phyloP scores from a whole-genome alignment of 169 alveolate genomes.

The Plasmodium malariae region DNA sequence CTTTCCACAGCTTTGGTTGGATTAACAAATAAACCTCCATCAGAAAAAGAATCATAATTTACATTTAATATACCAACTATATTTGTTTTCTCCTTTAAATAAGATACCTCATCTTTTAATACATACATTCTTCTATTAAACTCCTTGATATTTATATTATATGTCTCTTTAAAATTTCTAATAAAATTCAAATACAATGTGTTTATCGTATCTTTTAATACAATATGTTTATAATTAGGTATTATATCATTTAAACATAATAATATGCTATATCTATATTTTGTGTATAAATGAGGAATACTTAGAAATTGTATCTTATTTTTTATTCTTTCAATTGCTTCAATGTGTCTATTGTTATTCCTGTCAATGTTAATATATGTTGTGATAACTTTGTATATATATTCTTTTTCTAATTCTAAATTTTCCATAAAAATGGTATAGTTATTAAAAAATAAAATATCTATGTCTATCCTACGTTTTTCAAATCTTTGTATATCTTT shows the following conservation, averaged over 20 bases:
- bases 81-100: slow-evolving; percentile 53
- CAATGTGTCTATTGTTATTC: neutral
- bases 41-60: slow-evolving; percentile 67
- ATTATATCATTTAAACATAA: slow-evolving; percentile 60
- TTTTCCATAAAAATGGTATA: slow-evolving; percentile 34
- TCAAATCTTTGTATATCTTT: slow-evolving; percentile 37
- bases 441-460: slow-evolving; percentile 62
- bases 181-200: slow-evolving; percentile 1
- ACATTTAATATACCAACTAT: slow-evolving; percentile 67
- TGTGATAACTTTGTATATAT: slow-evolving; percentile 11
- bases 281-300: slow-evolving; percentile 64
- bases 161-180: neutral
- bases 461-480: slow-evolving; percentile 63
- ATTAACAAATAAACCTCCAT: slow-evolving; percentile 63
- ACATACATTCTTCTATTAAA: slow-evolving; percentile 40
- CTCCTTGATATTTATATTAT: slow-evolving; percentile 25
- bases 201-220: slow-evolving; percentile 23
- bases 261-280: slow-evolving; percentile 44
- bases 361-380: slow-evolving; percentile 20
- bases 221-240: slow-evolving; percentile 32
- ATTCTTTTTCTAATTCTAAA: slow-evolving; percentile 1
- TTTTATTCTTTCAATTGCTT: neutral
- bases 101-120: slow-evolving; percentile 34
- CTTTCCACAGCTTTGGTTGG: slow-evolving; percentile 52
- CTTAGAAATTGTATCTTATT: slow-evolving; percentile 33